A percentile compares a stretch with the other conserved stretches of the same genome.
Evolutionary conservation across 2,329 filamentous ascomycete species (phyloP).

Genomic region (Trichoderma oligosporum): DNA sequence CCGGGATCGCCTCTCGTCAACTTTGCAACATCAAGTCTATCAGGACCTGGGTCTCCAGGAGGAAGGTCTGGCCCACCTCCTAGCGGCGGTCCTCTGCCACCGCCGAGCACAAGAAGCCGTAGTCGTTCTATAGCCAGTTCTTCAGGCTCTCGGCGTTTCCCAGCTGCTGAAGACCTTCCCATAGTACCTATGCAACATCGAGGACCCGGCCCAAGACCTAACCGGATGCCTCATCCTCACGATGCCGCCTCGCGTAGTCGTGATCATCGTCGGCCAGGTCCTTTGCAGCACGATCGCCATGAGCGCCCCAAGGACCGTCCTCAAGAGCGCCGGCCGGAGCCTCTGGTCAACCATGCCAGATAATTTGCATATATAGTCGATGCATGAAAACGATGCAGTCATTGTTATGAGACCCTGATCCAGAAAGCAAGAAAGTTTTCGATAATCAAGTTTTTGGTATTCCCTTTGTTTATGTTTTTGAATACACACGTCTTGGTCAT

Average conservation of each 20-base stretch:
- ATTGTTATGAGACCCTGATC: conserved; percentile 14
- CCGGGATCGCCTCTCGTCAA: conserved; percentile 43
- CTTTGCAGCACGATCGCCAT: conserved; percentile 11
- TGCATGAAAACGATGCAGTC: neutral
- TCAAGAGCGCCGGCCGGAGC: conserved; percentile 25
- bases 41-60: conserved; percentile 20
- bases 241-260: neutral
- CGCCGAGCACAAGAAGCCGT: conserved; percentile 21
- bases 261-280: conserved; percentile 14
- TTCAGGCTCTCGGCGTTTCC: conserved; percentile 1
- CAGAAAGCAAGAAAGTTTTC: neutral
- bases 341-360: conserved; percentile 32
- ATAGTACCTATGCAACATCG: conserved; percentile 25
- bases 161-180: conserved; percentile 22
- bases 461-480: neutral
- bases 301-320: conserved; percentile 23
- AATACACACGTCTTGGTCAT: conserved; percentile 2
- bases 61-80: conserved; percentile 6
- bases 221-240: conserved; percentile 12
- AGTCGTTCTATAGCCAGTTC: conserved; percentile 28
- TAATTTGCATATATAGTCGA: conserved; percentile 8
- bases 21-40: conserved; percentile 35
- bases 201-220: conserved; percentile 1
- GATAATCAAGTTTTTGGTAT: neutral
- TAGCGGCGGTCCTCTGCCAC: conserved; percentile 15